Percentiles rank a stretch among this genome's conserved stretches.
Evolutionary conservation across 2,329 filamentous ascomycete genomes (phyloP).

Genomic region (Diaporthe destruens): DNA sequence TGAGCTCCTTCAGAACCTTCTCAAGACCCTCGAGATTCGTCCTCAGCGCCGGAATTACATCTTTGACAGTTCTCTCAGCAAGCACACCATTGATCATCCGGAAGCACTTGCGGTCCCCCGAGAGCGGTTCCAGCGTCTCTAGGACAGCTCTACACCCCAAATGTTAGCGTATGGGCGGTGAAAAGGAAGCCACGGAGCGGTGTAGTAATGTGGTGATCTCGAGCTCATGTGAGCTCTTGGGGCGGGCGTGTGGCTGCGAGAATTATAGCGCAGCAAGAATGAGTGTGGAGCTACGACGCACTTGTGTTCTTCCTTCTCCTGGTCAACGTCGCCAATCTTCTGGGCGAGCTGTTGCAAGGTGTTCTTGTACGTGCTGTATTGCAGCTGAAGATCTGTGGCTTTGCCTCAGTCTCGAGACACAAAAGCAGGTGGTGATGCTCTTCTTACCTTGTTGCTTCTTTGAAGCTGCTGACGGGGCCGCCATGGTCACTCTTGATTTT

Average conservation of each 20-base stretch:
- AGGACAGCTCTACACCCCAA: constrained; percentile 84
- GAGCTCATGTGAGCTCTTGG: neutral
- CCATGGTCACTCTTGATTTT: constrained; percentile 54
- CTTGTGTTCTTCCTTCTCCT: constrained; percentile 99
- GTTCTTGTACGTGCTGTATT: constrained; percentile 83
- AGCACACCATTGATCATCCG: constrained; percentile 98
- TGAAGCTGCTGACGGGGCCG: constrained; percentile 65
- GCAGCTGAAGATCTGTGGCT: constrained; percentile 78
- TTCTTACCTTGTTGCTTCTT: constrained; percentile 80
- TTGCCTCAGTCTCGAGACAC: constrained; percentile 3
- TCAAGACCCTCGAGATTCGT: constrained; percentile 95
- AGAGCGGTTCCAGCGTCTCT: constrained; percentile 87
- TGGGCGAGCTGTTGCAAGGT: constrained; percentile 91
- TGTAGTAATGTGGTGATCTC: neutral
- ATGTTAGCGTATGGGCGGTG: constrained; percentile 41
- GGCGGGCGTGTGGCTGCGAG: neutral
- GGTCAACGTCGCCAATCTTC: constrained; percentile 97
- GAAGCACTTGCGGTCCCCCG: constrained; percentile 93
- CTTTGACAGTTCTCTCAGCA: constrained; percentile 92
- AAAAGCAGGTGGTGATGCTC: constrained; percentile 38
- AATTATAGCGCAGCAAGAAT: constrained; percentile 40
- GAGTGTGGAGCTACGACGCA: constrained; percentile 60
- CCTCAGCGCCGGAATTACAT: constrained; percentile 89
- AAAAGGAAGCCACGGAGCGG: constrained; percentile 42
- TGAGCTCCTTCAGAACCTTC: constrained; percentile 92